These are phyloP conservation scores for Leccinum pellstonianum DNA, from an alignment of 768 basidiomycete species.

Conservation along the genomic window DNA sequence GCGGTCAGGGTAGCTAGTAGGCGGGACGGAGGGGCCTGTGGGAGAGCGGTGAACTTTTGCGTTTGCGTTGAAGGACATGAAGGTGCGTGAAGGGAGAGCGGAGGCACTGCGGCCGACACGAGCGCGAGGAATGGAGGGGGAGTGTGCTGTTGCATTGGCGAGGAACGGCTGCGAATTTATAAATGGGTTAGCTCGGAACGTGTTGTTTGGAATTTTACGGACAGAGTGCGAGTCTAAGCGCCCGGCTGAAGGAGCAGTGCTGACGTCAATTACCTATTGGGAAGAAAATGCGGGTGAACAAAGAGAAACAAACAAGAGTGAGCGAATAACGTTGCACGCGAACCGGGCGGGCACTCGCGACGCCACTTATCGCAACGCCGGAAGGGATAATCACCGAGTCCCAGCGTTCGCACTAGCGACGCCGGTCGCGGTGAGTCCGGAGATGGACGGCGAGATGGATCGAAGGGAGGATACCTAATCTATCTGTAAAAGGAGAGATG, in stretches of 20 bases:
- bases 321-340: not conserved
- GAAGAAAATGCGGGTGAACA: not conserved
- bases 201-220: conserved; percentile 14
- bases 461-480: conserved; percentile 17
- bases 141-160: not conserved
- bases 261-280: conserved; percentile 33
- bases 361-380: conserved; percentile 13
- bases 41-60: conserved; percentile 15
- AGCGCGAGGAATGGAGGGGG: not conserved
- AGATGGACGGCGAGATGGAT: not conserved
- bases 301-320: conserved; percentile 16
- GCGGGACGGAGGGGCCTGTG: conserved; percentile 10
- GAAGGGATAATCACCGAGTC: conserved; percentile 14
- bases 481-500: conserved; percentile 5
- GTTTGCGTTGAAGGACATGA: not conserved
- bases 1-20: conserved; percentile 22
- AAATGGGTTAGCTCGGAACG: conserved; percentile 18
- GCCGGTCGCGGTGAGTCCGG: conserved; percentile 18
- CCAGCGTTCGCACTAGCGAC: conserved; percentile 1
- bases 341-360: not conserved
- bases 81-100: not conserved
- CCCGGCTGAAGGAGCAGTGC: conserved; percentile 11
- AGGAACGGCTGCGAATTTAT: conserved; percentile 21
- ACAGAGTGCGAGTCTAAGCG: conserved; percentile 16
- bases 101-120: not conserved